phyloP scores from a whole-genome alignment of 2,329 filamentous ascomycete species.

The Alternaria postmessia region DNA sequence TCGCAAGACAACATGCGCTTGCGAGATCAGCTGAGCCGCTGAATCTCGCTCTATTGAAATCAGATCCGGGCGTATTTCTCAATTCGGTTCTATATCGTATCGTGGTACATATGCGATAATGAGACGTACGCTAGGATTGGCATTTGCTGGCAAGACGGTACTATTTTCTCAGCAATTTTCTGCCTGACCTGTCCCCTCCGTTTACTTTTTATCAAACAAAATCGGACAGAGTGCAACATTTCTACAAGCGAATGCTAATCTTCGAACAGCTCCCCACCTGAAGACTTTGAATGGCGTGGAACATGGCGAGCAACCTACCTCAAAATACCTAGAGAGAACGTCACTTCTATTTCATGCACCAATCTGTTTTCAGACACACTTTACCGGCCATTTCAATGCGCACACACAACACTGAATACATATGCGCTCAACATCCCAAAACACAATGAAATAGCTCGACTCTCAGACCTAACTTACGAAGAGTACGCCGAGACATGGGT shows the following conservation, averaged over 20 bases:
- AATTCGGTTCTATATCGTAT: not conserved
- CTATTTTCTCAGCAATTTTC: not conserved
- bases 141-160: not conserved
- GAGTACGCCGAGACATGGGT: slow-evolving; percentile 82
- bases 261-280: slow-evolving; percentile 52
- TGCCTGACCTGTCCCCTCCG: not conserved
- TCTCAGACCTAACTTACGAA: slow-evolving; percentile 72
- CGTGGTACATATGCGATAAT: not conserved
- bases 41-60: not conserved
- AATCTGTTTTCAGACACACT: slow-evolving; percentile 89
- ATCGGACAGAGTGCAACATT: not conserved
- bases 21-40: not conserved
- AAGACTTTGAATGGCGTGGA: slow-evolving; percentile 73
- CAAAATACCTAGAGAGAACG: slow-evolving; percentile 61
- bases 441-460: slow-evolving; percentile 74
- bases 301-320: slow-evolving; percentile 86
- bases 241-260: slow-evolving; percentile 8
- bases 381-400: slow-evolving; percentile 89
- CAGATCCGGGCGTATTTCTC: not conserved
- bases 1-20: not conserved
- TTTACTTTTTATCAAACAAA: not conserved
- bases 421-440: slow-evolving; percentile 76
- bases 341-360: slow-evolving; percentile 72
- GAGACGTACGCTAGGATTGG: not conserved
- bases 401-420: slow-evolving; percentile 72